Base-by-base conservation (phyloP, 352 stramenopile species). In the Peronospora belbahrii region DNA sequence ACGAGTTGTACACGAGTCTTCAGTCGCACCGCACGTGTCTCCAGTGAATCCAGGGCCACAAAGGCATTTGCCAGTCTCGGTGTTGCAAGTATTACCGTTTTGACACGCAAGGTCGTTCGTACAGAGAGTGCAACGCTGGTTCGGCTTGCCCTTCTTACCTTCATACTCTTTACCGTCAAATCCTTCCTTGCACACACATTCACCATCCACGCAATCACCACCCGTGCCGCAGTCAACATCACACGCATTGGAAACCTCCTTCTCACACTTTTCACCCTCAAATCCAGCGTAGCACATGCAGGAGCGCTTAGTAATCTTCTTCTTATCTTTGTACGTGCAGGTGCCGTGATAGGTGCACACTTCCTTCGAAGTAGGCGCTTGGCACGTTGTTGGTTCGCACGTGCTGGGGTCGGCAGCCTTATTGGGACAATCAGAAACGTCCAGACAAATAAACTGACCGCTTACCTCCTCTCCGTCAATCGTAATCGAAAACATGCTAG, bases 271-370 rank as follows among this genome's bases (percentile, higher is more conserved):
- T 41, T 60, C 43, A 4, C 67, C 70, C 10, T 65, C 50, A 25
- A 65, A 83, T 2, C 70, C 70, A 15, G 58, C 49, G 52, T 83
- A 79, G 45, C 70, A 83, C 45, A 54, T 54, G 53, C 73, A 87
- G 11, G 22, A 58, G 20, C 72, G 70, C 36, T 69, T 79, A 33
- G 35, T 71, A 42, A 84, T 82, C 35, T 67, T 77, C 52, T 72
- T 67, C 36, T 74, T 75, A 34, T 53, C 70, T 40, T 72, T 68
- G 68, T 87, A 87, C 44, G 75, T 79, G 59, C 75, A 87, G 4
- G 75, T 87, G 15, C 75, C 75, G 40, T 84, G 75, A 57, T 87
- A 73, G 20, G 70, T 83, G 65, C 72, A 84, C 23, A 71, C 61
- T 22, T 59, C 59, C 32, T 74, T 77, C 4, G 62, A 70, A 47